Percentiles rank a stretch among this genome's conserved stretches.
Conservation (phyloP, 2,329 filamentous ascomycete species). For the Fusarium sp. region DNA sequence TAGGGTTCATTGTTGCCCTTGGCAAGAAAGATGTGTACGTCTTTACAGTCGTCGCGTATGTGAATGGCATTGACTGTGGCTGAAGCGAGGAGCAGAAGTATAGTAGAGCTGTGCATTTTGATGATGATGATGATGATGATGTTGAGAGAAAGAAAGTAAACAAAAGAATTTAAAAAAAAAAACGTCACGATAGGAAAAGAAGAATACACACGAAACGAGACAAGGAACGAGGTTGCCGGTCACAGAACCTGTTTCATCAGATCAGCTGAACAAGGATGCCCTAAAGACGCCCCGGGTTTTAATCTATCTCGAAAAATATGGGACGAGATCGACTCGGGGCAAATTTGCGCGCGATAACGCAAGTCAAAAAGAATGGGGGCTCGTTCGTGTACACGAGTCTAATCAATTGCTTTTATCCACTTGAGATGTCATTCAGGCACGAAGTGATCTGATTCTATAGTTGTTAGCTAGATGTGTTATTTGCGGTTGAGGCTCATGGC, state of each 20-base stretch:
- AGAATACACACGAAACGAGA: not conserved
- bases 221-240: not conserved
- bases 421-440: not conserved
- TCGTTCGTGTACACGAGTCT: not conserved
- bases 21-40: constrained; percentile 15
- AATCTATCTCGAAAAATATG: not conserved
- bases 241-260: constrained; percentile 1
- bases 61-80: not conserved
- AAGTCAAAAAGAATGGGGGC: not conserved
- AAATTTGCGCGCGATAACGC: not conserved
- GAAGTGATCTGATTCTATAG: not conserved
- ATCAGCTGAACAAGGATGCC: not conserved
- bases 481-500: too few species aligned
- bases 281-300: not conserved
- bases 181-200: not conserved
- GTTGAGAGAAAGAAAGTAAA: not conserved
- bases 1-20: constrained; percentile 19
- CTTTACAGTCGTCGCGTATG: constrained; percentile 7
- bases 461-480: too few species aligned
- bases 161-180: not conserved
- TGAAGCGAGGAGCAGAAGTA: not conserved
- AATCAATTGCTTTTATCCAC: not conserved
- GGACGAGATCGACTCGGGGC: not conserved
- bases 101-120: not conserved
- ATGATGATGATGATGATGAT: not conserved